Conservation (phyloP, 345 rosid genomes). For the Gossypium ekmanianum region DNA sequence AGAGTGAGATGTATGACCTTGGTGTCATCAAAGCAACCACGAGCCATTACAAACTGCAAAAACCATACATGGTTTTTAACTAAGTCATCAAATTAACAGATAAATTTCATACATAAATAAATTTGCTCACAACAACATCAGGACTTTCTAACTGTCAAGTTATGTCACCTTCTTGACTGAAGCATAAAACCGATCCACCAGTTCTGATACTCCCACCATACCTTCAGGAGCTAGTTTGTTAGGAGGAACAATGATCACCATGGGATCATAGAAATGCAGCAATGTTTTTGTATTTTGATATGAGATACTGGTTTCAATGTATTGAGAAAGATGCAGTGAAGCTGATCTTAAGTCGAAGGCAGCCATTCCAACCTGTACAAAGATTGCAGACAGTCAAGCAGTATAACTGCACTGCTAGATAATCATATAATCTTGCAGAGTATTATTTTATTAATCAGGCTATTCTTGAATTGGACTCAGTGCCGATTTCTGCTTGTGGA, state of each 20-base stretch:
- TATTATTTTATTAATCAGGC: not conserved
- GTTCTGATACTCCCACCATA: slow-evolving; percentile 86
- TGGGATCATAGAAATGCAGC: slow-evolving; percentile 78
- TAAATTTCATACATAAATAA: not conserved
- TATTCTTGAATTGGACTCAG: not conserved
- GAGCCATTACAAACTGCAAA: slow-evolving; percentile 73
- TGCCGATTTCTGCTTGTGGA: not conserved
- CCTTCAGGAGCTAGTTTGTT: slow-evolving; percentile 80
- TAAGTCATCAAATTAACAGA: not conserved
- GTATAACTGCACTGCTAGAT: not conserved
- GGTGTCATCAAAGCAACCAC: slow-evolving; percentile 94
- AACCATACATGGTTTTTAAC: not conserved
- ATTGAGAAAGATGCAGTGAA: slow-evolving; percentile 87
- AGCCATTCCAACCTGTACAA: slow-evolving; percentile 81
- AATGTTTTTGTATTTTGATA: slow-evolving; percentile 87
- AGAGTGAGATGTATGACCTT: slow-evolving; percentile 49
- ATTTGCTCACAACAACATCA: not conserved
- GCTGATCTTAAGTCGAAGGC: slow-evolving; percentile 93
- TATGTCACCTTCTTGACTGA: slow-evolving; percentile 67
- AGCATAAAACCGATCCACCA: slow-evolving; percentile 62
- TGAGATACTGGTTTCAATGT: slow-evolving; percentile 91
- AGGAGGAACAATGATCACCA: slow-evolving; percentile 78
- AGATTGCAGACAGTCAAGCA: slow-evolving; percentile 5
- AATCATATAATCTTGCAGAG: not conserved
- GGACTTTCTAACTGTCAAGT: not conserved